Conservation (phyloP, 1,284 basidiomycete species). For the Moesziomyces sp. region DNA sequence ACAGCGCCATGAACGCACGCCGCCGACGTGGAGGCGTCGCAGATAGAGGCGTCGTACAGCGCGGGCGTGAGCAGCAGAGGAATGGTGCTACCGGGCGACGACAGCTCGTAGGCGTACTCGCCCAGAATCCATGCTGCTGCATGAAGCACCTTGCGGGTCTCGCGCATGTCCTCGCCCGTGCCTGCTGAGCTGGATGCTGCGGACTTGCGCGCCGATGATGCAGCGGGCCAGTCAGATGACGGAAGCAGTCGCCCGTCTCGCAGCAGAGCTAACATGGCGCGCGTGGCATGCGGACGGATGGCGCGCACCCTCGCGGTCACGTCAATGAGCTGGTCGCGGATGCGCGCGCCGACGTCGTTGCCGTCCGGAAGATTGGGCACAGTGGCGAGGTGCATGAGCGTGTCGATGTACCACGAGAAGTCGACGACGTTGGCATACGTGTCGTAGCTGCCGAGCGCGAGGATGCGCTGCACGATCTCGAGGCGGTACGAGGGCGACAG, state of each 20-base stretch:
- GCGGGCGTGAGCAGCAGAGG: conserved; percentile 72
- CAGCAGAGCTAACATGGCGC: conserved; percentile 81
- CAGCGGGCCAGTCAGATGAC: conserved; percentile 10
- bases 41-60: conserved; percentile 30
- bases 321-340: conserved; percentile 86
- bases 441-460: conserved; percentile 82
- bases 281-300: conserved; percentile 81
- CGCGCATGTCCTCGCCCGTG: conserved; percentile 62
- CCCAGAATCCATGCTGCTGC: conserved; percentile 96
- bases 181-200: conserved; percentile 71
- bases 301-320: conserved; percentile 83
- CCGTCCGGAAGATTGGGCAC: conserved; percentile 74
- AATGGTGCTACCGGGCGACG: conserved; percentile 54
- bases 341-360: conserved; percentile 75
- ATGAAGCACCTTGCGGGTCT: conserved; percentile 77
- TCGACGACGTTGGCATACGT: conserved; percentile 88
- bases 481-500: conserved; percentile 82
- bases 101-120: conserved; percentile 77
- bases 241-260: conserved; percentile 71
- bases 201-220: conserved; percentile 66
- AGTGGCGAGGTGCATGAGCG: conserved; percentile 76
- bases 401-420: conserved; percentile 96
- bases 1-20: conserved; percentile 81
- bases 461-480: conserved; percentile 80
- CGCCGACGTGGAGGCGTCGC: conserved; percentile 35